Evolutionary conservation across 2,329 filamentous ascomycete species (phyloP).

Genomic region (Dactylellina drechsleri): DNA sequence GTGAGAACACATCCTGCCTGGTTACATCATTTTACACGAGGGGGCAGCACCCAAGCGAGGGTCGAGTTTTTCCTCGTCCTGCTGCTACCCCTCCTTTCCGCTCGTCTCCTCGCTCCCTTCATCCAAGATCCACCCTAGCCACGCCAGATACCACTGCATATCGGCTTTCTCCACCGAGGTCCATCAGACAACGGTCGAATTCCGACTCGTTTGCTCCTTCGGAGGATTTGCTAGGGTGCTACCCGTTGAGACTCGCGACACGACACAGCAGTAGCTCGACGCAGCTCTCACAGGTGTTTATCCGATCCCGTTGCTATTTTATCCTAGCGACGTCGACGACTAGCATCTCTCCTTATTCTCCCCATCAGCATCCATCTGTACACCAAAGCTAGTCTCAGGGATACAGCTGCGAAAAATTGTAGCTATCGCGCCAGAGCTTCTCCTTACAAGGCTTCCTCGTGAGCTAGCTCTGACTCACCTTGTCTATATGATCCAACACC

Average conservation of each 20-base stretch:
- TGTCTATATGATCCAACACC: neutral
- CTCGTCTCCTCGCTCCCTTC: conserved; percentile 39
- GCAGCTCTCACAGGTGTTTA: neutral
- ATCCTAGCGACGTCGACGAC: conserved; percentile 6
- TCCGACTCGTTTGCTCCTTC: conserved; percentile 45
- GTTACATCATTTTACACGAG: conserved; percentile 54
- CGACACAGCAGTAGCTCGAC: conserved; percentile 28
- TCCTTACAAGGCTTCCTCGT: neutral
- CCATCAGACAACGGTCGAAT: conserved; percentile 32
- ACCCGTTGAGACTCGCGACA: conserved; percentile 41
- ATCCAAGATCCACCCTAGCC: conserved; percentile 14
- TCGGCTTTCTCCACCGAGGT: conserved; percentile 30
- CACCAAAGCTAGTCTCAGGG: neutral
- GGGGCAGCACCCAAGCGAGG: conserved; percentile 44
- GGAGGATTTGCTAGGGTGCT: conserved; percentile 42
- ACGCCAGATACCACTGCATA: conserved; percentile 24
- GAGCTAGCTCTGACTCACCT: neutral
- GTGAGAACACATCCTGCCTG: conserved; percentile 40
- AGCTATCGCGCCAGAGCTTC: neutral
- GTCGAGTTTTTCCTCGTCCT: conserved; percentile 48
- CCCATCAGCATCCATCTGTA: neutral
- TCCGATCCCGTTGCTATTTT: conserved; percentile 32
- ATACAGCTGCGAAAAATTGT: conserved; percentile 2
- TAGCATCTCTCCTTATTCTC: conserved; percentile 11
- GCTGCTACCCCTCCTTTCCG: conserved; percentile 54